Conservation (phyloP, 805 yeast species). For the Ogataea naganishii region DNA sequence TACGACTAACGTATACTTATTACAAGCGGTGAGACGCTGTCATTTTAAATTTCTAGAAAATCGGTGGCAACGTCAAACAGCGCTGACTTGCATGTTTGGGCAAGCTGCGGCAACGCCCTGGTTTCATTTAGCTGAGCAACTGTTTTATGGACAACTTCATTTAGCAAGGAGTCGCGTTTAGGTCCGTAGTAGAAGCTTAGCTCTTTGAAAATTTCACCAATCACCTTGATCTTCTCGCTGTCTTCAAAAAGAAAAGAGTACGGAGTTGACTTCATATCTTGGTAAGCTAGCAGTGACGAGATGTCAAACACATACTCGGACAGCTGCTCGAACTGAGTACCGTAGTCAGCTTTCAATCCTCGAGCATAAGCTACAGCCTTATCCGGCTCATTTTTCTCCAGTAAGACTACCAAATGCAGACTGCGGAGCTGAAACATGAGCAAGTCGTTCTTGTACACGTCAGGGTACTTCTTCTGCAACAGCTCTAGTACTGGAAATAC, state of each 20-base stretch:
- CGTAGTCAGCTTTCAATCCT: conserved; percentile 23
- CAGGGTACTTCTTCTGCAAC: conserved; percentile 30
- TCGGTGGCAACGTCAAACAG: too few species aligned
- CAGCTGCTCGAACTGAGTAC: conserved; percentile 19
- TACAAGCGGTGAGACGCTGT: too few species aligned
- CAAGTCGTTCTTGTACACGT: too few species aligned
- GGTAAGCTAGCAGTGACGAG: conserved; percentile 44
- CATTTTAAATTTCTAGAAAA: too few species aligned
- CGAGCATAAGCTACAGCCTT: conserved; percentile 33
- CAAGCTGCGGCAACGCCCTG: too few species aligned
- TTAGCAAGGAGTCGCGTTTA: not conserved
- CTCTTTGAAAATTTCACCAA: conserved; percentile 34
- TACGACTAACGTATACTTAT: too few species aligned
- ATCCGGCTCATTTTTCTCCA: conserved; percentile 17
- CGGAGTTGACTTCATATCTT: conserved; percentile 31
- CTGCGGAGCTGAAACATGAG: conserved; percentile 36
- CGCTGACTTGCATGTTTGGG: too few species aligned
- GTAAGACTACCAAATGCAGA: conserved; percentile 32
- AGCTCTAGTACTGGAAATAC: conserved; percentile 33
- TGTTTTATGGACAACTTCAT: too few species aligned
- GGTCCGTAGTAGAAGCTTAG: conserved; percentile 8
- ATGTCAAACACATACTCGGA: conserved; percentile 33
- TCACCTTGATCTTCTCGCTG: conserved; percentile 27
- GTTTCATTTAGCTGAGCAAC: too few species aligned
- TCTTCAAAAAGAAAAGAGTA: conserved; percentile 28